phyloP scores from a whole-genome alignment of 2,329 filamentous ascomycete genomes.

The Simplicillium aogashimaense region DNA sequence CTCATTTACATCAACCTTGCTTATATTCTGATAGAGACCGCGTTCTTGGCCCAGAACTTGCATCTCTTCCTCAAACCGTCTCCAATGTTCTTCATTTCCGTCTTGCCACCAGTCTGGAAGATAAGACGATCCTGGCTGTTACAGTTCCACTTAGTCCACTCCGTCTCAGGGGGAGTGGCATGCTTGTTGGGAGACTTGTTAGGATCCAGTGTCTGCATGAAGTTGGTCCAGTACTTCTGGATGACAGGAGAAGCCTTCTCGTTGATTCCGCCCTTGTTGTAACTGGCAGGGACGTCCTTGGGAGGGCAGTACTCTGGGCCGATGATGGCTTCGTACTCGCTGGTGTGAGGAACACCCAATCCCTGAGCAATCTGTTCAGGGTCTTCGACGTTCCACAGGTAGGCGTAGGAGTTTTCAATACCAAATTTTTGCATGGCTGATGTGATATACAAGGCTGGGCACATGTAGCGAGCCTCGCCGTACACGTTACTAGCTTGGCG shows the following conservation, averaged over 20 bases:
- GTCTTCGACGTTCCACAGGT: slow-evolving; percentile 41
- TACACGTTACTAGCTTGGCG: slow-evolving; percentile 13
- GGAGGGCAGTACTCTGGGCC: slow-evolving; percentile 41
- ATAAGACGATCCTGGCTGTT: neutral
- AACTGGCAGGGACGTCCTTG: slow-evolving; percentile 37
- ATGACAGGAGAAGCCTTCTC: slow-evolving; percentile 44
- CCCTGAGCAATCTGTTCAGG: slow-evolving; percentile 34
- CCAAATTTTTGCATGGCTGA: slow-evolving; percentile 16
- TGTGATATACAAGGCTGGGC: slow-evolving; percentile 10
- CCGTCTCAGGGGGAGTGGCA: neutral
- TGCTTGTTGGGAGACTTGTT: slow-evolving; percentile 46
- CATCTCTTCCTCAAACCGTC: neutral
- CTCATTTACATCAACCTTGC: no score
- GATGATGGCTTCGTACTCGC: slow-evolving; percentile 55
- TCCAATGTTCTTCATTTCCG: neutral
- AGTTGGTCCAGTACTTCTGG: slow-evolving; percentile 60
- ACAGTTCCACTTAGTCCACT: neutral
- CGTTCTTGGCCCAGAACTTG: neutral
- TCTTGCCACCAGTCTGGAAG: neutral
- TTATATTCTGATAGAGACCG: no score
- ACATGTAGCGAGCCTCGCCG: slow-evolving; percentile 10
- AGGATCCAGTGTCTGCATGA: slow-evolving; percentile 46
- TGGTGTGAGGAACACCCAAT: slow-evolving; percentile 51
- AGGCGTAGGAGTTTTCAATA: slow-evolving; percentile 45
- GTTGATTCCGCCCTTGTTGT: slow-evolving; percentile 32